A percentile compares a stretch with the other conserved stretches of the same genome.
Evolutionary conservation across 306 rosid genomes (phyloP).

Genomic region (Psophocarpus tetragonolobus): DNA sequence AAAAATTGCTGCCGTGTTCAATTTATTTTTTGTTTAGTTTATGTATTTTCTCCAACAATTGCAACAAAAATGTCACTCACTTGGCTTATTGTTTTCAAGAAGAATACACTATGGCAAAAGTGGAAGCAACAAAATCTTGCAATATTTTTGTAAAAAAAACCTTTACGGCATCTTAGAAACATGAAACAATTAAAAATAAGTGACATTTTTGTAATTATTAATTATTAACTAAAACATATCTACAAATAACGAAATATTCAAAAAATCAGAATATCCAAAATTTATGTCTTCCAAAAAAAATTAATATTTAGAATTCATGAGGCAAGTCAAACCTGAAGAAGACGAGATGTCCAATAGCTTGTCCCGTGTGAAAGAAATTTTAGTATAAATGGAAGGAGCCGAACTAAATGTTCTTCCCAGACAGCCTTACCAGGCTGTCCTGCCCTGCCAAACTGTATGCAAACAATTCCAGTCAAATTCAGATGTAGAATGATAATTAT

Average conservation of each 20-base stretch:
- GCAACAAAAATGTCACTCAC: neutral
- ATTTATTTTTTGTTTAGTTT: neutral
- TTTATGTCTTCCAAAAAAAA: conserved; percentile 1
- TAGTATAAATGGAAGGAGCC: conserved; percentile 78
- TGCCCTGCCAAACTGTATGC: conserved; percentile 51
- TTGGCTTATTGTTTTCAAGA: neutral
- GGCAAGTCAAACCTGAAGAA: conserved; percentile 72
- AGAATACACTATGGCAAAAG: neutral
- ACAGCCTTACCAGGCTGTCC: conserved; percentile 51
- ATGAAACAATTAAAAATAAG: neutral
- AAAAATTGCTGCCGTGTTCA: neutral
- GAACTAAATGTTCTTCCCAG: conserved; percentile 63
- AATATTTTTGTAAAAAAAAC: too few species aligned
- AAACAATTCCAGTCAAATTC: conserved; percentile 21
- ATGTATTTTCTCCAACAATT: neutral
- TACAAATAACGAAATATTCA: neutral
- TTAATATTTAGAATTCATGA: conserved; percentile 16
- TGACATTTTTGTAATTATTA: neutral
- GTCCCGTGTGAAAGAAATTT: conserved; percentile 57
- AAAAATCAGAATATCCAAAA: conserved; percentile 8
- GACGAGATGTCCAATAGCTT: conserved; percentile 60
- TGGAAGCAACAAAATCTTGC: neutral
- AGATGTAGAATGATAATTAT: conserved; percentile 4
- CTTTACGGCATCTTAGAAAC: too few species aligned
- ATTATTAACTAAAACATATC: neutral